Evolutionary conservation across 2,329 filamentous ascomycete genomes (phyloP), one percentile per base, ranked within the genome.

Genomic region (Purpureocillium takamizusanense): DNA sequence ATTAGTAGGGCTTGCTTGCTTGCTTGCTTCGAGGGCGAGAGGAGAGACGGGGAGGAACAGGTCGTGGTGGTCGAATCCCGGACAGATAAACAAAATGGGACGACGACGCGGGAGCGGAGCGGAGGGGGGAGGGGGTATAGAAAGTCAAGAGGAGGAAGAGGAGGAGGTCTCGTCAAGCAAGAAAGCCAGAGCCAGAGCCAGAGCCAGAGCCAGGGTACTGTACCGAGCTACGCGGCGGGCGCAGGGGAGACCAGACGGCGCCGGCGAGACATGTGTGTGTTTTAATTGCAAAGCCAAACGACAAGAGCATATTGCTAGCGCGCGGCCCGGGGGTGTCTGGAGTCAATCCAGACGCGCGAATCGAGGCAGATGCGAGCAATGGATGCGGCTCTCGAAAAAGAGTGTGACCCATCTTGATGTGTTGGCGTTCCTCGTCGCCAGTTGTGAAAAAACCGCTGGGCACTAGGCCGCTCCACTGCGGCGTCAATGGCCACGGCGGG

Each of bases 371-470:
- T 70, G 72, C 73, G 76, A 67, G 71, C 71, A 61, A 62, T 25
- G 68, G 66, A 76, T 81, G 76, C 76, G 76, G 76, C 76, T 78
- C 74, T 78, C 70, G 45, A 54, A 47, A 50, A 53, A 72, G 63
- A 72, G 73, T 76, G 74, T 74, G 75, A 77, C 75, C 76, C 74
- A 76, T 78, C 67, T 70, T 85, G 86, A 88, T 94, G 87, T 83
- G 86, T 74, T 94, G 87, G 86, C 86, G 81, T 81, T 70, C 72
- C 72, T 82, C 73, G 72, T 78, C 76, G 76, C 85, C 85, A 90
- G 81, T 89, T 79, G 74, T 80, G 77, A 44, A 39, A 69, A 70
- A 70, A 74, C 65, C 63, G 53, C 28, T 14, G 69, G 72, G 67
- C 40, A 72, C 72, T 75, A 76, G 66, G 63, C 68, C 72, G 70